phyloP scores from a whole-genome alignment of 1,284 basidiomycete genomes.

The Moesziomyces globuligerus region DNA sequence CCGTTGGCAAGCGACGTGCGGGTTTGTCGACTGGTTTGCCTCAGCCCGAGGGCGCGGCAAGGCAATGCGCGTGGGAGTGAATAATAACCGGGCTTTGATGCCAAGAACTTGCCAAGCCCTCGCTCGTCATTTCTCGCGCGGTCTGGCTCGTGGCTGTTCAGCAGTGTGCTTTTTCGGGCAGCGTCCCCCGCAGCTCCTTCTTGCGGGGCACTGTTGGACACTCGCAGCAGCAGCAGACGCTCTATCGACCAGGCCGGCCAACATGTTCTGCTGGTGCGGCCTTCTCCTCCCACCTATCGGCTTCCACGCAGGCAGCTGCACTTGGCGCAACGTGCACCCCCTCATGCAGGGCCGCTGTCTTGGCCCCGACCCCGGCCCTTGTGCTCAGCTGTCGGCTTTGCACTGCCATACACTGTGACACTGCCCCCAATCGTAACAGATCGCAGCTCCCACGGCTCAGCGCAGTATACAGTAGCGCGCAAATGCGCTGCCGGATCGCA shows the following conservation, averaged over 20 bases:
- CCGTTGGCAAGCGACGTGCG: too few species aligned
- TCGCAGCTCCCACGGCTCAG: neutral
- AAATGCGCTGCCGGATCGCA: neutral
- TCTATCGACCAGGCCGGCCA: neutral
- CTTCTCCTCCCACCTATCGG: slow-evolving; percentile 1
- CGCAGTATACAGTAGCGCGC: neutral
- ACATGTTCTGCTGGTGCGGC: too few species aligned
- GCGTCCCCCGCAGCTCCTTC: neutral
- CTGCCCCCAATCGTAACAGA: too few species aligned
- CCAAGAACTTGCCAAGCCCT: slow-evolving; percentile 34
- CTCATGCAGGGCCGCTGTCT: neutral
- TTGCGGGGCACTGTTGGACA: slow-evolving; percentile 3
- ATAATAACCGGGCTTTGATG: too few species aligned
- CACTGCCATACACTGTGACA: slow-evolving; percentile 2
- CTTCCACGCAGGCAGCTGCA: slow-evolving; percentile 10
- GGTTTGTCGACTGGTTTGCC: slow-evolving; percentile 1
- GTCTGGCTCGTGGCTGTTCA: neutral
- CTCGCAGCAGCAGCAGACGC: neutral
- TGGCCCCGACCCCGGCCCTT: slow-evolving; percentile 1
- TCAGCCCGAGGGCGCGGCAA: too few species aligned
- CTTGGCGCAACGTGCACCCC: slow-evolving; percentile 18
- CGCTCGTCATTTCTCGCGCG: slow-evolving; percentile 20
- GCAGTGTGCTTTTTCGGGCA: slow-evolving; percentile 4
- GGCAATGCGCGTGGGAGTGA: too few species aligned
- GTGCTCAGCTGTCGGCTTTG: too few species aligned